Evolutionary conservation across 192 early-diverging fungal genomes (phyloP).

Genomic region (Anaeromyces robustus): DNA sequence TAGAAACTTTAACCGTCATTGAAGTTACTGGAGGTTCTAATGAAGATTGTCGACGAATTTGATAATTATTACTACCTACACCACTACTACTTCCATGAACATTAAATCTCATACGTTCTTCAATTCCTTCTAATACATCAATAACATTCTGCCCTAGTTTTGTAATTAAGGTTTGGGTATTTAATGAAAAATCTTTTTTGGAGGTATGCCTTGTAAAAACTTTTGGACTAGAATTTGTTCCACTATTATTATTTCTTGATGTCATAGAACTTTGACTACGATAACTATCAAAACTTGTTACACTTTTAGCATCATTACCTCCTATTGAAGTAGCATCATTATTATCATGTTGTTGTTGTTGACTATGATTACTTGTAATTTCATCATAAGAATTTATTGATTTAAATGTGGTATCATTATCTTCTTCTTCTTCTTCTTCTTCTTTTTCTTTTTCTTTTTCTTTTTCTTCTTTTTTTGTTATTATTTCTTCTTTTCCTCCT

Average conservation of each 20-base stretch:
- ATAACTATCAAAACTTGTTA: not conserved
- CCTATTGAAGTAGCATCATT: not conserved
- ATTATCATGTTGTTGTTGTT: no score
- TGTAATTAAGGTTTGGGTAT: not conserved
- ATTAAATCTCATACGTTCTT: slow-evolving; percentile 43
- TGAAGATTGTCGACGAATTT: not conserved
- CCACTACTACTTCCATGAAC: slow-evolving; percentile 77
- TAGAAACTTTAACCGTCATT: slow-evolving; percentile 20
- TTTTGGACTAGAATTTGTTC: not conserved
- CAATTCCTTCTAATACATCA: not conserved
- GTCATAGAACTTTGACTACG: not conserved
- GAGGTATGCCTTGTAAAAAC: not conserved
- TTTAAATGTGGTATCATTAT: slow-evolving; percentile 7
- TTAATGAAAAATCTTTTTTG: not conserved
- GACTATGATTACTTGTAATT: not conserved
- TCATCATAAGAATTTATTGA: not conserved
- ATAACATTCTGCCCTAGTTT: not conserved
- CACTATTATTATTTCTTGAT: not conserved
- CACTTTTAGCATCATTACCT: not conserved
- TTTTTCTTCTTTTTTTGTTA: not conserved
- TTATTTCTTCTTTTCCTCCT: no score
- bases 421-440: not conserved
- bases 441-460: not conserved
- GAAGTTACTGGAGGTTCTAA: not conserved
- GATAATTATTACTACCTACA: not conserved